Base-by-base conservation (phyloP, 176 grass and related monocot genomes). In the Melocanna baccifera region DNA sequence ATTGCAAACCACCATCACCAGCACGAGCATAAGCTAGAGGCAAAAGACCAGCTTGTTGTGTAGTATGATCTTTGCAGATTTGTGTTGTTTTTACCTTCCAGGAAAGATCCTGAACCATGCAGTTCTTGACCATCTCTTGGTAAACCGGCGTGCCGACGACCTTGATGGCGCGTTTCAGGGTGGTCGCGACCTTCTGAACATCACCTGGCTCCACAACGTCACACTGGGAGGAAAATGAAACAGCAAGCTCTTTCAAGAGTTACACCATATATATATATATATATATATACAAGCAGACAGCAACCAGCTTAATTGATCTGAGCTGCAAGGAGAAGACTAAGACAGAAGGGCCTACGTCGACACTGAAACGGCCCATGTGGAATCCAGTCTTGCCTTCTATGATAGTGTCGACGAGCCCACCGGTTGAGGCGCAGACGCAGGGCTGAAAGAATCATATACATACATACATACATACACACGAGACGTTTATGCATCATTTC, bases 51-150 rank as follows among this genome's bases (percentile, higher is more conserved):
- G 43, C 11, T 45, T 45, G 43, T 45, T 45, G 43, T 45, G 43
- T 45, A 45, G 42, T 12, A 45, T 45, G 3, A 39, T 13, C 1
- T 9, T 9, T 48, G 39, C 10, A 37, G 16, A 28, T 15, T 52
- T 53, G 43, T 32, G 41, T 68, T 15, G 15, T n/a, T 53, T n/a
- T 73, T 62, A 97, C 95, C 93, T 98, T 95, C 96, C 96, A 98
- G 16, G 93, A 98, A 68, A 98, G 91, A 25, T 98, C 96, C 88
- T 90, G 93, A 12, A 70, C 66, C 93, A 98, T 98, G 87, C 96
- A 98, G 83, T 98, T 98, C 82, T 76, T 81, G 62, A 92, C 90
- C 96, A 98, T 98, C 76, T 84, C 85, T 2, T 83, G 4, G 55
- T 94, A 91, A 3, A 79, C 81, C 73, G 87, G 68, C 19, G 89